phyloP scores from a whole-genome alignment of 2,329 filamentous ascomycete genomes.

The Aspergillus arachidicola region DNA sequence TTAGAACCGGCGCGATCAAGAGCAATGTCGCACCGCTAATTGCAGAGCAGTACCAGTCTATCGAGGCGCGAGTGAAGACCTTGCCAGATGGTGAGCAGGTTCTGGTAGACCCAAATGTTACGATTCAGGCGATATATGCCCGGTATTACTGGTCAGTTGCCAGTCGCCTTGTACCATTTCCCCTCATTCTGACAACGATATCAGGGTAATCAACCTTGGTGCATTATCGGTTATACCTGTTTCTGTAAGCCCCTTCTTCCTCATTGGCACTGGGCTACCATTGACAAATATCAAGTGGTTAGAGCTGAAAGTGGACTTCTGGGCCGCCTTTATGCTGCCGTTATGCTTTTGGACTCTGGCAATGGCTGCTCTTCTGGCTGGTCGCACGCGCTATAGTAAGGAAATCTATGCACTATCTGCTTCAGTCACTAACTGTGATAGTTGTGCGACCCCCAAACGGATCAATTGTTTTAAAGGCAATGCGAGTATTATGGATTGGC shows the following conservation, averaged over 20 bases:
- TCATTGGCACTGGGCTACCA: too few relatives aligned
- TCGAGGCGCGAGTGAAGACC: neutral
- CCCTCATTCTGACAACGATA: neutral
- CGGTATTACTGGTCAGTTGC: neutral
- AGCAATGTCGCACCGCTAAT: neutral
- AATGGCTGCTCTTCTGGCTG: neutral
- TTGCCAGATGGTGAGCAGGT: neutral
- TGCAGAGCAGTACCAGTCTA: neutral
- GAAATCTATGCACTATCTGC: too few relatives aligned
- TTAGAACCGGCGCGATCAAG: neutral
- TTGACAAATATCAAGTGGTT: neutral
- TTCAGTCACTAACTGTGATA: neutral
- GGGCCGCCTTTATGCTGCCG: slow-evolving; percentile 8
- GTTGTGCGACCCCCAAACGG: neutral
- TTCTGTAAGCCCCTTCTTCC: neutral
- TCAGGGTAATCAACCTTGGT: neutral
- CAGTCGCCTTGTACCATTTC: neutral
- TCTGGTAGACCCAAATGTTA: neutral
- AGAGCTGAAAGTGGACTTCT: slow-evolving; percentile 9
- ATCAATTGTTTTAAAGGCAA: neutral
- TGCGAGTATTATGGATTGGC: slow-evolving; percentile 7
- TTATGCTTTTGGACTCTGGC: slow-evolving; percentile 6
- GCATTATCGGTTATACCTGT: neutral
- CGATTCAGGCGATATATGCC: neutral
- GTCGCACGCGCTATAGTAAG: neutral